Evolutionary conservation across 2,329 filamentous ascomycete species (phyloP), one percentile per base, ranked within the genome.

Genomic region (Fusarium coffeatum): DNA sequence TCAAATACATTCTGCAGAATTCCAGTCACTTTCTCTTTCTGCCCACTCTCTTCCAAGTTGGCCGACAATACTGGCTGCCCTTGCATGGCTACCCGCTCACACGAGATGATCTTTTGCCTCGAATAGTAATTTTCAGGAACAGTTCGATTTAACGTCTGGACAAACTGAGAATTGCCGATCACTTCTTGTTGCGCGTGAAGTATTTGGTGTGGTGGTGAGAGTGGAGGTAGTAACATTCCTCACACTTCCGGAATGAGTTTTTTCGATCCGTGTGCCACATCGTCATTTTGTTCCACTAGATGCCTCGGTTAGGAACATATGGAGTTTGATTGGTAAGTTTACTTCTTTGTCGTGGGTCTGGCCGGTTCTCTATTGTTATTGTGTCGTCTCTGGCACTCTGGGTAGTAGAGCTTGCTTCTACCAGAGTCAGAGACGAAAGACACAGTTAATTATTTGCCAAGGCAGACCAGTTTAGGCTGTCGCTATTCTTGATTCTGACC

Each of bases 141-240:
- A 45, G 45, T 45, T 66, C 37, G 5, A 49, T 30, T 15, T 2
- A 53, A 45, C n/a, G 15, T 48, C 54, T 34, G 41, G 63, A 18
- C 23, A n/a, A 28, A 46, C 20, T 22, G n/a, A 47, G 37, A n/a
- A n/a, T 43, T 32, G 42, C 12, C n/a, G 42, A 54, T 66, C 42
- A 22, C 15, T 53, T 9, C 20, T 47, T 16, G 15, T 42, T 47
- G 16, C 5, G 16, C 16, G 1, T 37, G 5, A 18, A 4, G 8
- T 18, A 0, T 32, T 1, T 32, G 15, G 30, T 32, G 2, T 0
- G 2, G 18, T 37, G 34, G 18, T 2, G 2, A 22, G 2, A 8
- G 41, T 28, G 42, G 47, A 40, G 37, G 40, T 30, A 2, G 25
- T 10, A 13, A 20, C 60, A 66, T 66, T 66, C 63, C 63, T 48